Evolutionary conservation across 129 eudicot species (phyloP), one percentile per base, ranked within the genome.

Genomic region (Flaveria bidentis): DNA sequence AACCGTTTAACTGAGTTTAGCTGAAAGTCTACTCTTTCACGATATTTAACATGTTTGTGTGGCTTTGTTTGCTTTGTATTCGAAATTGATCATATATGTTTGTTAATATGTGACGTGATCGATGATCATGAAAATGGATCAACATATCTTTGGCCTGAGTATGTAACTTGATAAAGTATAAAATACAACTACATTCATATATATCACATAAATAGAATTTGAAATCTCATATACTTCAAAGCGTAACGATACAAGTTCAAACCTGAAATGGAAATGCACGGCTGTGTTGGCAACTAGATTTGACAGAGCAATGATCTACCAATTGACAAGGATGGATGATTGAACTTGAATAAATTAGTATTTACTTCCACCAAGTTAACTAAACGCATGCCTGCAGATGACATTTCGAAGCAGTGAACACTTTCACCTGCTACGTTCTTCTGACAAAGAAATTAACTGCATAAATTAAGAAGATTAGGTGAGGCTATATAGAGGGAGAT

Each of bases 401-500:
- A 30, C 5, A 3, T 30, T 30, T 30, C 5, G 36, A 30, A 30
- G 36, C 5, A 2, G 30, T 18, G 36, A 76, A 57, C 41, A 3
- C 58, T 25, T 53, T 81, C 77, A 76, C 81, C 71, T 57, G 49
- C 82, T 47, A n/a, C 50, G 20, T 33, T 75, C 78, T n/a, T 74
- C 85, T 10, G 88, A 76, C 72, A 88, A 71, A 14, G 79, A 84
- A 33, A 81, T 76, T 25, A 83, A 80, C 90, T 86, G 89, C 82
- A 79, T 30, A 53, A 44, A 57, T 30, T 28, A 61, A 61, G 67
- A 61, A 61, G 25, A 2, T 63, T 70, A 60, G 17, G 25, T 60
- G 66, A 60, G n/a, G n/a, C 65, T 30, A 30, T 30, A 3, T 30
- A 3, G 36, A 30, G 36, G 5, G 22, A 25, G 36, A 22, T 28